Evolutionary conservation across 371 early-diverging fungal species (phyloP).

Genomic region (Apophysomyces ossiformis): DNA sequence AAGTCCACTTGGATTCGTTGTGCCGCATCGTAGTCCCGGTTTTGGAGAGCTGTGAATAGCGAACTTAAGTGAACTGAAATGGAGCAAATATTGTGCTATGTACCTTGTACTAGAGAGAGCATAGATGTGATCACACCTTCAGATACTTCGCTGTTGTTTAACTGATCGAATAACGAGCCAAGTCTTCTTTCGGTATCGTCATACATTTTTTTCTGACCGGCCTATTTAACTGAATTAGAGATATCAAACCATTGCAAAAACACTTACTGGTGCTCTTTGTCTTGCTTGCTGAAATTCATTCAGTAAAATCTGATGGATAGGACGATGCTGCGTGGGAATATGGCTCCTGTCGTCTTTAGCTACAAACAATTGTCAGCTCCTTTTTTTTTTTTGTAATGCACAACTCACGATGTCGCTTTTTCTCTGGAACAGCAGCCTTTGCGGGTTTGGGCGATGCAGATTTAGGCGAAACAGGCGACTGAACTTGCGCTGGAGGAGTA

Average conservation of each 20-base stretch:
- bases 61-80: too few species aligned
- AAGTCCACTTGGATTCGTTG: constrained; percentile 28
- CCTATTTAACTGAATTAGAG: constrained; percentile 31
- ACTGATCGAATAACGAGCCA: constrained; percentile 71
- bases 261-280: constrained; percentile 57
- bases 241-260: too few species aligned
- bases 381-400: not conserved
- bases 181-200: constrained; percentile 80
- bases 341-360: constrained; percentile 82
- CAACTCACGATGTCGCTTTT: constrained; percentile 34
- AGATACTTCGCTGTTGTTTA: constrained; percentile 73
- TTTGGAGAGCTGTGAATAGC: constrained; percentile 19
- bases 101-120: constrained; percentile 61
- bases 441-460: constrained; percentile 20
- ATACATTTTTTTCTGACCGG: constrained; percentile 68
- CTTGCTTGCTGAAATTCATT: constrained; percentile 52
- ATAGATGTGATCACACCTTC: constrained; percentile 59
- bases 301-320: constrained; percentile 52
- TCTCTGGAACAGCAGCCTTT: constrained; percentile 23
- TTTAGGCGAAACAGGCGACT: constrained; percentile 11
- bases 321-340: constrained; percentile 71
- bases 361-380: constrained; percentile 21
- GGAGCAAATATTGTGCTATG: not conserved
- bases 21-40: constrained; percentile 25
- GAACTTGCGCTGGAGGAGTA: constrained; percentile 1